These are phyloP conservation scores for Trypanosoma grayi DNA, from an alignment of 208 protist genomes.

Conservation along the genomic window DNA sequence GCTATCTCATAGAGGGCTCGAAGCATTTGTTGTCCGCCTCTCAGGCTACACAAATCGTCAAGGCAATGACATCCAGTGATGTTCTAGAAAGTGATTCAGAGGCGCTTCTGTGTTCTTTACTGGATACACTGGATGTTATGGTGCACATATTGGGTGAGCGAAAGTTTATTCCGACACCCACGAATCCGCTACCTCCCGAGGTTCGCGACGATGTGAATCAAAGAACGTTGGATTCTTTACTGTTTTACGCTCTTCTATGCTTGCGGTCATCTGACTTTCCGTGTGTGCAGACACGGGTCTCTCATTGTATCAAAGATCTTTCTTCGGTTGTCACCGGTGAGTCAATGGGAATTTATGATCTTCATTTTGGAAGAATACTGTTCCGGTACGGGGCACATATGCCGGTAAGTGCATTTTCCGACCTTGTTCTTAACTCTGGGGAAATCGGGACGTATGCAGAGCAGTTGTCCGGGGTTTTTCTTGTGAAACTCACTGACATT, in stretches of 20 bases:
- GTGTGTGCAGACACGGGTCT: constrained; percentile 31
- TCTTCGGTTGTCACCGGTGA: constrained; percentile 63
- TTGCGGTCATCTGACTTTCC: constrained; percentile 50
- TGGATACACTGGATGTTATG: constrained; percentile 43
- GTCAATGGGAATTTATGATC: constrained; percentile 56
- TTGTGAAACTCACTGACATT: constrained; percentile 58
- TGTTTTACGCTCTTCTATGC: constrained; percentile 73
- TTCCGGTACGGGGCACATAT: constrained; percentile 55
- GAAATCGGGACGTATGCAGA: constrained; percentile 24
- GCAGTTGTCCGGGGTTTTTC: constrained; percentile 59
- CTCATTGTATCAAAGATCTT: constrained; percentile 34
- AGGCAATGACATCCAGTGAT: constrained; percentile 61
- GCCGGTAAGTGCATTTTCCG: constrained; percentile 68
- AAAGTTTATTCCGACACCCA: constrained; percentile 55
- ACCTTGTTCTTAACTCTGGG: constrained; percentile 55
- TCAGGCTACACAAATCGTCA: constrained; percentile 61
- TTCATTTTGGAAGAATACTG: constrained; percentile 63
- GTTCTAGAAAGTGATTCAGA: constrained; percentile 70
- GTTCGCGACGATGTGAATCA: constrained; percentile 48
- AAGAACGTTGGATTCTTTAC: constrained; percentile 76
- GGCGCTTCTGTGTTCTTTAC: constrained; percentile 53
- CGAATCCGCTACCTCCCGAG: constrained; percentile 52
- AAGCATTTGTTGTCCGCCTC: constrained; percentile 46
- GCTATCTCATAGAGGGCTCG: constrained; percentile 68
- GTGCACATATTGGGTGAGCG: constrained; percentile 41